Conservation (phyloP, 202 grass and related monocot species). For the Setaria viridis region DNA sequence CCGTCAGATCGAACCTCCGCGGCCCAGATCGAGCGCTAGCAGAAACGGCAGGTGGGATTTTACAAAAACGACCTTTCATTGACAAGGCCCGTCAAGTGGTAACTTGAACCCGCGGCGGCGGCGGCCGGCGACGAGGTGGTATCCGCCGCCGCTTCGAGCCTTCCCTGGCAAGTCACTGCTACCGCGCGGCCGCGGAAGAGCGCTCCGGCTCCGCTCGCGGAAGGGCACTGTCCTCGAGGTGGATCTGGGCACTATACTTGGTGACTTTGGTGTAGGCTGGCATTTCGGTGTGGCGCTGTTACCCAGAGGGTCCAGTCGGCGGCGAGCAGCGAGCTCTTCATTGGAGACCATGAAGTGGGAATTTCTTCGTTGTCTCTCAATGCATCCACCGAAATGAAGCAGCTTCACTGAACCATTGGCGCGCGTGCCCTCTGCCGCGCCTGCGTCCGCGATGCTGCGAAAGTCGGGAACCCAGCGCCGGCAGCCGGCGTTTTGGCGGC, state of each 20-base stretch:
- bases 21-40: not conserved
- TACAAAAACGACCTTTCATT: not conserved
- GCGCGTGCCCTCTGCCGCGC: not conserved
- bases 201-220: no score
- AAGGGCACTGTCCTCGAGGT: no score
- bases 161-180: no score
- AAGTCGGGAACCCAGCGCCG: conserved; percentile 67
- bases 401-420: not conserved
- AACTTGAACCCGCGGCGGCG: not conserved
- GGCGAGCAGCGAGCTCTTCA: not conserved
- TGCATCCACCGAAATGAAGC: not conserved
- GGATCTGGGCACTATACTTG: no score
- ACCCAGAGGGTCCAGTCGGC: no score
- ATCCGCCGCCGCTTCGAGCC: no score
- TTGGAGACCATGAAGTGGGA: not conserved
- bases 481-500: conserved; percentile 63
- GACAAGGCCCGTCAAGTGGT: not conserved
- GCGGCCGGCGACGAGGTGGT: no score
- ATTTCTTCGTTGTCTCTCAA: no score
- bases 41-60: not conserved
- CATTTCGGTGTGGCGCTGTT: not conserved
- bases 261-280: not conserved
- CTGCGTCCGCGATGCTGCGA: conserved; percentile 58
- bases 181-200: no score
- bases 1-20: not conserved